Percentiles rank a stretch among this genome's conserved stretches.
Conservation (phyloP, 2,329 filamentous ascomycete genomes). For the Fusarium sp. region DNA sequence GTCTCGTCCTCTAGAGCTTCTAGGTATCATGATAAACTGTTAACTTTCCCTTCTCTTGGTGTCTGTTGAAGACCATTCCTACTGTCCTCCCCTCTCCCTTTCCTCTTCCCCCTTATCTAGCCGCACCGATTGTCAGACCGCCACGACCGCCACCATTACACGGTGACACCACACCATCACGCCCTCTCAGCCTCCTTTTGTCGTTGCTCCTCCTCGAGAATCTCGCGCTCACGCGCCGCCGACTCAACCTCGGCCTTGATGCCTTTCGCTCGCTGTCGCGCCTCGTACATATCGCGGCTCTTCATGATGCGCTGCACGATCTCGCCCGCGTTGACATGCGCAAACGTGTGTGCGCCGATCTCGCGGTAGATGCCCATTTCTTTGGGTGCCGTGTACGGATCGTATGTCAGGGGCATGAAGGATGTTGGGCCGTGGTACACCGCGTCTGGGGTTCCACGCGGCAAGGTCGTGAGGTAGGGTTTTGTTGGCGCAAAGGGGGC, state of each 20-base stretch:
- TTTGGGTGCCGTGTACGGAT: constrained; percentile 84
- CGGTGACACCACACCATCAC: constrained; percentile 5
- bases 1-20: constrained; percentile 2
- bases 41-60: constrained; percentile 22
- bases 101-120: constrained; percentile 1
- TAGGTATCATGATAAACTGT: constrained; percentile 33
- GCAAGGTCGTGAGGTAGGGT: constrained; percentile 77
- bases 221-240: constrained; percentile 68
- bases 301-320: constrained; percentile 92
- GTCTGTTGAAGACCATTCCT: constrained; percentile 41
- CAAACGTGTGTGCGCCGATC: constrained; percentile 79
- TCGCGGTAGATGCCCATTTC: constrained; percentile 84
- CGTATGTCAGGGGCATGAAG: constrained; percentile 83
- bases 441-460: constrained; percentile 76
- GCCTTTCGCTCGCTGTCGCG: constrained; percentile 87
- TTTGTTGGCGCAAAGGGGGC: constrained; percentile 88
- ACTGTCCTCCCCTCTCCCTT: too few species aligned
- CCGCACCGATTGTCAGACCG: constrained; percentile 10
- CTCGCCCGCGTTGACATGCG: constrained; percentile 88
- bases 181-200: constrained; percentile 55
- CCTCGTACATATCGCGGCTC: constrained; percentile 88
- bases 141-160: constrained; percentile 19
- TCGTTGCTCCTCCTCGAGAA: constrained; percentile 67
- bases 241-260: constrained; percentile 83
- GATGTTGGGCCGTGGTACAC: constrained; percentile 97